A percentile compares a stretch with the other conserved stretches of the same genome.
Conservation (phyloP, 495 filamentous ascomycete genomes). For the Xylaria castorea region DNA sequence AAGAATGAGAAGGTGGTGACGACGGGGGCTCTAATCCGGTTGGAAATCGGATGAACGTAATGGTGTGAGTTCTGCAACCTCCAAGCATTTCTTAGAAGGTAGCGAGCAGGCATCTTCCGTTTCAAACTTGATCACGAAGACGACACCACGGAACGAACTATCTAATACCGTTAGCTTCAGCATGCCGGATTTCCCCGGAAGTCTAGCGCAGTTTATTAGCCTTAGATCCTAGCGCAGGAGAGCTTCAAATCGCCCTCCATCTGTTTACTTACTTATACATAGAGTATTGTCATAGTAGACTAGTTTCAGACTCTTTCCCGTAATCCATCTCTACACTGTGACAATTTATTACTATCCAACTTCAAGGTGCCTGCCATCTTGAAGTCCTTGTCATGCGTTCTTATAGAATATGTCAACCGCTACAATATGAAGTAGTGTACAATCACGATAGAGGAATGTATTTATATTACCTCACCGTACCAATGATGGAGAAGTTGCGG, state of each 20-base stretch:
- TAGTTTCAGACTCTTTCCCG: neutral
- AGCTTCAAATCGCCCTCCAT: neutral
- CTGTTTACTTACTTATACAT: neutral
- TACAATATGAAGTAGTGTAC: neutral
- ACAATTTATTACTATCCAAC: neutral
- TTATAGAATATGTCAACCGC: neutral
- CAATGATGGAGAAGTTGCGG: neutral
- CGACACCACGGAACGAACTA: neutral
- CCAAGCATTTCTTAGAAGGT: neutral
- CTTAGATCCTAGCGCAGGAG: conserved; percentile 8
- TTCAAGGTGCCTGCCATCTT: neutral
- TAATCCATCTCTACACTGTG: neutral
- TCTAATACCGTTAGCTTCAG: neutral
- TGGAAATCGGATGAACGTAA: neutral
- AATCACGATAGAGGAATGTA: neutral
- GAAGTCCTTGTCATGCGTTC: neutral
- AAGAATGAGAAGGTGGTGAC: conserved; percentile 23
- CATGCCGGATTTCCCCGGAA: conserved; percentile 5
- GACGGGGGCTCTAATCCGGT: neutral
- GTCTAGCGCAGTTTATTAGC: neutral
- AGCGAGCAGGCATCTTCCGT: conserved; percentile 7
- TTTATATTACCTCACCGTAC: neutral
- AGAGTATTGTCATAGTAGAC: neutral
- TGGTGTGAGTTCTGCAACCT: neutral
- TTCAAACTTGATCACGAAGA: neutral